These are phyloP conservation scores for Oryza meridionalis DNA, from an alignment of 176 grass and related monocot species.

Conservation along the genomic window DNA sequence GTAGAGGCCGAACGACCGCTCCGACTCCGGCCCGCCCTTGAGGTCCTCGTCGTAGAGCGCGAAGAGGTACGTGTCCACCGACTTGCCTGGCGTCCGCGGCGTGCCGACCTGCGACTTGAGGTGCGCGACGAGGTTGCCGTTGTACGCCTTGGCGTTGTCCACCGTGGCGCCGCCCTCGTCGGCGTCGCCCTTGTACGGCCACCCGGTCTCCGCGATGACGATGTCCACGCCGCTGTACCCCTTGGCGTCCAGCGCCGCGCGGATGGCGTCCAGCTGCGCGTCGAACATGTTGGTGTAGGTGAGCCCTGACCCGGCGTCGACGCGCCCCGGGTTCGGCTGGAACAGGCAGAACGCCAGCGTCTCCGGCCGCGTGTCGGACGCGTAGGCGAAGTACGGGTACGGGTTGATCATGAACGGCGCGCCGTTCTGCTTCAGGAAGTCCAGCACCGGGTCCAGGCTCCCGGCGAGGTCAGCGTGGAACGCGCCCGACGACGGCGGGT, in stretches of 20 bases:
- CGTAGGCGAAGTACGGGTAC: slow-evolving; percentile 95
- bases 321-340: slow-evolving; percentile 82
- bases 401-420: slow-evolving; percentile 97
- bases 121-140: slow-evolving; percentile 80
- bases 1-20: slow-evolving; percentile 89
- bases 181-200: slow-evolving; percentile 86
- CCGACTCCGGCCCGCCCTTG: slow-evolving; percentile 76
- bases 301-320: slow-evolving; percentile 70
- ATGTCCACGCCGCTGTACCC: slow-evolving; percentile 74
- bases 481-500: slow-evolving; percentile 83
- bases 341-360: slow-evolving; percentile 98
- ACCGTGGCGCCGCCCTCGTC: slow-evolving; percentile 71
- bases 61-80: slow-evolving; percentile 94
- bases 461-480: slow-evolving; percentile 63
- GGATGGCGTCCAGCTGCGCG: slow-evolving; percentile 93
- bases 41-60: slow-evolving; percentile 99
- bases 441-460: slow-evolving; percentile 71
- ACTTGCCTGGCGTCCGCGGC: slow-evolving; percentile 71
- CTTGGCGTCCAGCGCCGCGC: slow-evolving; percentile 68
- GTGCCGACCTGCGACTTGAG: slow-evolving; percentile 74
- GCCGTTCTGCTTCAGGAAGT: slow-evolving; percentile 76
- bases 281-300: slow-evolving; percentile 99
- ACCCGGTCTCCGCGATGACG: slow-evolving; percentile 94
- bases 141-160: slow-evolving; percentile 90
- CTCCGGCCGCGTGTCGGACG: slow-evolving; percentile 76